Conservation (phyloP, 345 rosid genomes). For the Citrus trifoliata region DNA sequence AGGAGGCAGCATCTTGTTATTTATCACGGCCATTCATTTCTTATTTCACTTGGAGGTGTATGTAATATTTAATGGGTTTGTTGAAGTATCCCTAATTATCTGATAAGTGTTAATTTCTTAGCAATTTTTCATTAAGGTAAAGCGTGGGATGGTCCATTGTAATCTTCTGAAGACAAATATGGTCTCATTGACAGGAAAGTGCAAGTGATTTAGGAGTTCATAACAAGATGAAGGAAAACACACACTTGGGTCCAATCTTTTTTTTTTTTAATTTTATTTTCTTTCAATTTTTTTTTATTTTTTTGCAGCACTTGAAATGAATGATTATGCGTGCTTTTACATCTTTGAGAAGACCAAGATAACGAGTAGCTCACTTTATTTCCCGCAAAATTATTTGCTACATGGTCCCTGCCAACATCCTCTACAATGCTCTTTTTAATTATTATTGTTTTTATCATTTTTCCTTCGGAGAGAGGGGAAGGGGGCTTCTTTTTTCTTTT, state of each 20-base stretch:
- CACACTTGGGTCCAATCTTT: conserved; percentile 16
- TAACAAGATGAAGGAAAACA: background rate
- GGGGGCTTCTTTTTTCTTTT: background rate
- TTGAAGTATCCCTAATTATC: too few relatives aligned
- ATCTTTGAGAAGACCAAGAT: background rate
- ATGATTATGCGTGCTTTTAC: conserved; percentile 8
- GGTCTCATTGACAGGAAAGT: conserved; percentile 1
- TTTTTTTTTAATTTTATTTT: background rate
- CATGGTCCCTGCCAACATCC: background rate
- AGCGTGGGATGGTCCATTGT: background rate
- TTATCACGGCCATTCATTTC: background rate
- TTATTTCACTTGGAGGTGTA: too few relatives aligned
- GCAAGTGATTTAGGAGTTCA: conserved; percentile 7
- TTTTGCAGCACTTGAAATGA: background rate
- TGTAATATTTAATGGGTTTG: too few relatives aligned
- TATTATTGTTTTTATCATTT: background rate
- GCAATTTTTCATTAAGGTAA: background rate
- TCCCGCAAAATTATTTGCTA: conserved; percentile 9
- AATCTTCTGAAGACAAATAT: background rate
- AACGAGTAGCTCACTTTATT: conserved; percentile 4
- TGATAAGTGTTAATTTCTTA: too few relatives aligned
- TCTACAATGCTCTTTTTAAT: background rate
- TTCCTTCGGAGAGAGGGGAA: background rate
- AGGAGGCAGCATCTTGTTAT: background rate
- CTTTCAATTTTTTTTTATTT: too few relatives aligned